Percentiles rank a stretch among this genome's conserved stretches.
Conservation (phyloP, 2,329 filamentous ascomycete genomes). For the Phaeomoniella chlamydospora region DNA sequence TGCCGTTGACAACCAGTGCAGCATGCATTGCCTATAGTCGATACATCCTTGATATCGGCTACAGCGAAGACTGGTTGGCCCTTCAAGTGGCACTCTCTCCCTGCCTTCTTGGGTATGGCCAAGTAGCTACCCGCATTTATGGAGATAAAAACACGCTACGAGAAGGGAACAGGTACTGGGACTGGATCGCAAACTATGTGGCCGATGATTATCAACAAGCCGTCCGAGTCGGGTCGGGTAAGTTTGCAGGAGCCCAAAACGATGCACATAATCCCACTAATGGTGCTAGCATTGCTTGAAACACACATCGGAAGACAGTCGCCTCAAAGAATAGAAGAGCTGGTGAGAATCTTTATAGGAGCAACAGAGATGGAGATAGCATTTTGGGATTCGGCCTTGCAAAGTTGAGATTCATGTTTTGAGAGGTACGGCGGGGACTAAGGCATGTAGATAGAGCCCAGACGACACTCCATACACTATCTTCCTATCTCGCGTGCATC, state of each 20-base stretch:
- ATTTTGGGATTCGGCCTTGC: slow-evolving; percentile 49
- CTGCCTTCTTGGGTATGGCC: slow-evolving; percentile 78
- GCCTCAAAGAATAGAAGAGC: slow-evolving; percentile 60
- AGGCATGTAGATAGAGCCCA: too few relatives aligned
- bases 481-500: too few relatives aligned
- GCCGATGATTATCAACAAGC: slow-evolving; percentile 65
- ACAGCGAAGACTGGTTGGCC: slow-evolving; percentile 75
- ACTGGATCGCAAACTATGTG: slow-evolving; percentile 83
- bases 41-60: slow-evolving; percentile 79
- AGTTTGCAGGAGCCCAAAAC: too few relatives aligned
- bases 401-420: too few relatives aligned
- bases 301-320: slow-evolving; percentile 59
- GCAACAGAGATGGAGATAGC: slow-evolving; percentile 67
- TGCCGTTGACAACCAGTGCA: too few relatives aligned
- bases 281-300: slow-evolving; percentile 58
- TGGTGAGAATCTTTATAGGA: slow-evolving; percentile 72
- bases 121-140: slow-evolving; percentile 58
- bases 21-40: slow-evolving; percentile 73
- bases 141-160: slow-evolving; percentile 44
- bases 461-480: too few relatives aligned
- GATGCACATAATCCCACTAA: neutral
- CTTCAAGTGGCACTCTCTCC: slow-evolving; percentile 75
- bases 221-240: slow-evolving; percentile 56
- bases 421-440: too few relatives aligned
- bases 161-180: slow-evolving; percentile 64